Evolutionary conservation across 2,329 filamentous ascomycete genomes (phyloP), one percentile per base, ranked within the genome.

Genomic region (Dactylella cylindrospora): DNA sequence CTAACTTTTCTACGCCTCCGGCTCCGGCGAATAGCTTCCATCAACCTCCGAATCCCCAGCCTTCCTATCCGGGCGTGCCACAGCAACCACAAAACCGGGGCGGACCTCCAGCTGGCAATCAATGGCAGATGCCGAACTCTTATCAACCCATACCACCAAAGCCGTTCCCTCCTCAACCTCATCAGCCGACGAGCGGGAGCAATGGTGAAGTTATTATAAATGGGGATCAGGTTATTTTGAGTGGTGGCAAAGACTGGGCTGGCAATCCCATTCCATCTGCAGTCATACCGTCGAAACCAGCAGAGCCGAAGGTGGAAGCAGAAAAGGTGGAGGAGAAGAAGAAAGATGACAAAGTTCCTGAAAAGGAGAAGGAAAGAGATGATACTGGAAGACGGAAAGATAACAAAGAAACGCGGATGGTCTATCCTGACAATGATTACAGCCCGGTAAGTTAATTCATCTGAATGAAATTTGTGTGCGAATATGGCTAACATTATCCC

Each of bases 1-100:
- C 82, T 12, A 74, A 77, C 8, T 81, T 84, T 68, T 77, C 76
- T 61, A 77, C 78, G 2, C 33, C 40, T 31, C 31, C 57, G 25
- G 29, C 50, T 20, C 38, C 61, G 23, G 46, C 49, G 35, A 62
- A 53, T 22, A 47, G 38, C 20, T 68, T 66, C 46, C 67, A 67
- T 32, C 64, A 62, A 28, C 66, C 55, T 23, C 39, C 44, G n/a
- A 52, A 52, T 22, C 45, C 51, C 19, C 59, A 55, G n/a, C 32
- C 44, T 8, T 46, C 51, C 23, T 57, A 64, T 25, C 45, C 45
- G 28, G 39, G 51, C 36, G 52, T 31, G 6, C 20, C 32, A 20
- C 51, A 55, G 22, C 41, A 43, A 10, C 38, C 44, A 19, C 54
- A 52, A 32, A 60, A 50, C 35, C 54, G 57, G 31, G 49, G 29